A percentile compares a stretch with the other conserved stretches of the same genome.
These are phyloP conservation scores for Botrytis cinerea DNA, from an alignment of 2,329 filamentous ascomycete species.

Conservation along the genomic window DNA sequence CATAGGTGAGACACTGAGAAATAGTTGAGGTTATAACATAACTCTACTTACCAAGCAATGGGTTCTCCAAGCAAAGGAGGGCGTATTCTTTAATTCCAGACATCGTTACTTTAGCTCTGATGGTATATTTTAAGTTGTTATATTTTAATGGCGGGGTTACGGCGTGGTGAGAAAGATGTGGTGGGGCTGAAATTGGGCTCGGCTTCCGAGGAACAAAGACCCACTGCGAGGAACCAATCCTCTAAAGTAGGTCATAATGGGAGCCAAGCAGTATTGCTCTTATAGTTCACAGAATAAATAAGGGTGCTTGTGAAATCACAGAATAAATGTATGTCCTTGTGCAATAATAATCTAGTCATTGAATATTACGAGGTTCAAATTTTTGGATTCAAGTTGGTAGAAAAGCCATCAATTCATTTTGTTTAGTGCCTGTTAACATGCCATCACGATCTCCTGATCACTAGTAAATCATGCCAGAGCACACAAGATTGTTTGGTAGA, in stretches of 20 bases:
- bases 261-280: neutral
- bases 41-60: slow-evolving; percentile 75
- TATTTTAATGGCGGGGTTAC: slow-evolving; percentile 25
- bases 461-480: slow-evolving; percentile 23
- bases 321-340: neutral
- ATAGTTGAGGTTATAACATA: neutral
- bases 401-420: slow-evolving; percentile 25
- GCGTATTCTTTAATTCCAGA: slow-evolving; percentile 76
- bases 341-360: neutral
- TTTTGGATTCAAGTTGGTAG: slow-evolving; percentile 3
- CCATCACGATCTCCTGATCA: slow-evolving; percentile 26
- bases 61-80: slow-evolving; percentile 95
- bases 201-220: slow-evolving; percentile 21
- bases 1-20: neutral
- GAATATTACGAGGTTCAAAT: neutral
- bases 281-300: neutral
- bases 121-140: slow-evolving; percentile 26
- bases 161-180: slow-evolving; percentile 24
- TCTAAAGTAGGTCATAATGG: neutral
- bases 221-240: slow-evolving; percentile 1
- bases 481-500: slow-evolving; percentile 27
- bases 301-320: neutral
- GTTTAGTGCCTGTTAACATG: slow-evolving; percentile 22
- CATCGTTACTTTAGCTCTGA: slow-evolving; percentile 54
- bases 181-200: slow-evolving; percentile 31